phyloP scores from a whole-genome alignment of 2,329 filamentous ascomycete genomes.

The Colletotrichum incanum region DNA sequence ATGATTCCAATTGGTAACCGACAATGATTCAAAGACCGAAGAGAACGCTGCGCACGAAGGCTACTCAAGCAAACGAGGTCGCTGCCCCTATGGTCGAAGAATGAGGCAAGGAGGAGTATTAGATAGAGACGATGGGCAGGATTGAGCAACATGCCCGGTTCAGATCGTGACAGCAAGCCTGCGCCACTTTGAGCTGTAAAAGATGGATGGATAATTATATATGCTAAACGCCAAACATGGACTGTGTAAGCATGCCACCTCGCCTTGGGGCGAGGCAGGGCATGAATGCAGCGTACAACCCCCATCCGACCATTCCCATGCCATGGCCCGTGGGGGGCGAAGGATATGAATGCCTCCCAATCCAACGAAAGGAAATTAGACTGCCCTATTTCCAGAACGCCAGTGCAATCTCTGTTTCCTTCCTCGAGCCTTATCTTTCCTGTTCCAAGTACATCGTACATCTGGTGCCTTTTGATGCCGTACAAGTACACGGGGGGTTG shows the following conservation, averaged over 20 bases:
- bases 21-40: too few species aligned
- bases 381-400: slow-evolving; percentile 17
- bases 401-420: neutral
- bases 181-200: neutral
- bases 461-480: slow-evolving; percentile 11
- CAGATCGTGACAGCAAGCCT: neutral
- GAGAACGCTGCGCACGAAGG: too few species aligned
- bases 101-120: too few species aligned
- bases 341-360: slow-evolving; percentile 6
- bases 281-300: neutral
- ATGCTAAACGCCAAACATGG: slow-evolving; percentile 19
- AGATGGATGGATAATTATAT: slow-evolving; percentile 17
- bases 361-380: neutral
- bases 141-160: neutral
- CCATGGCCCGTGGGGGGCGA: neutral
- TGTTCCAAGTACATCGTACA: slow-evolving; percentile 20
- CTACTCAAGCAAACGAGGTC: too few species aligned
- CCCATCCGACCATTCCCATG: neutral
- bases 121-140: too few species aligned
- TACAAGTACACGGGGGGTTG: slow-evolving; percentile 28
- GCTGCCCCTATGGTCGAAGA: too few species aligned
- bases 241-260: slow-evolving; percentile 4
- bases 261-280: neutral
- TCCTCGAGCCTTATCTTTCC: neutral
- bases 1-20: too few species aligned